Percentiles rank a stretch among this genome's conserved stretches.
Evolutionary conservation across 2,329 filamentous ascomycete species (phyloP).

Genomic region (Penicillium sp.): DNA sequence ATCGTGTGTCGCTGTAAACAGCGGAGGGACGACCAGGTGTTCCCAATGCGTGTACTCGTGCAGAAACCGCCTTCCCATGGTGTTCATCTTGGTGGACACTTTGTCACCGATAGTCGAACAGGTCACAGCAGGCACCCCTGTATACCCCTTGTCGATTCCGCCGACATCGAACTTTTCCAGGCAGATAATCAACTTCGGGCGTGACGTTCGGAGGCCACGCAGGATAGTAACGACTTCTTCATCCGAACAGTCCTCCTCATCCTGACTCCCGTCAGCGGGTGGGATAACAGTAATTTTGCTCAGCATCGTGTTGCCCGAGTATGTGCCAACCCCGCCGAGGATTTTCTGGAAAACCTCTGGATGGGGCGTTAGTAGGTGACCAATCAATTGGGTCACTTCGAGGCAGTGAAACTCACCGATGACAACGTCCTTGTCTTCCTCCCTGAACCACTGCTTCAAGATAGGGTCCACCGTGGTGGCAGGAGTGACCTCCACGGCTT

Average conservation of each 20-base stretch:
- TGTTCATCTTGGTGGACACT: background rate
- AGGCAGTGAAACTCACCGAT: background rate
- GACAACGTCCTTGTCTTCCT: background rate
- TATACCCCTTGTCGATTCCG: background rate
- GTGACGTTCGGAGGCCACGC: too few relatives aligned
- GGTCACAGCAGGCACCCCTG: background rate
- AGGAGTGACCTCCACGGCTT: too few relatives aligned
- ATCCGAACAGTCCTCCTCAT: background rate
- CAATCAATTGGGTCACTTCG: background rate
- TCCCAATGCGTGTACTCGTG: background rate
- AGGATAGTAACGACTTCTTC: background rate
- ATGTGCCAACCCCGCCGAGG: background rate
- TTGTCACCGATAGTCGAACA: background rate
- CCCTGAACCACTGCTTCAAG: background rate
- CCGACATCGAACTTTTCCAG: background rate
- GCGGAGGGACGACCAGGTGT: background rate
- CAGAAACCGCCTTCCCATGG: background rate
- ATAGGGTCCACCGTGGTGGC: background rate
- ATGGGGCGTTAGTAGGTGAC: background rate
- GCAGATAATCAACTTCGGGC: background rate
- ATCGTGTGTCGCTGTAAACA: background rate
- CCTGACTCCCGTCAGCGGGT: background rate
- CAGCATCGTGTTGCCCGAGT: background rate
- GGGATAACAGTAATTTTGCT: background rate
- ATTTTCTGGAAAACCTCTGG: background rate